Evolutionary conservation across 352 stramenopile species (phyloP).

Genomic region (Pythium coloratum): DNA sequence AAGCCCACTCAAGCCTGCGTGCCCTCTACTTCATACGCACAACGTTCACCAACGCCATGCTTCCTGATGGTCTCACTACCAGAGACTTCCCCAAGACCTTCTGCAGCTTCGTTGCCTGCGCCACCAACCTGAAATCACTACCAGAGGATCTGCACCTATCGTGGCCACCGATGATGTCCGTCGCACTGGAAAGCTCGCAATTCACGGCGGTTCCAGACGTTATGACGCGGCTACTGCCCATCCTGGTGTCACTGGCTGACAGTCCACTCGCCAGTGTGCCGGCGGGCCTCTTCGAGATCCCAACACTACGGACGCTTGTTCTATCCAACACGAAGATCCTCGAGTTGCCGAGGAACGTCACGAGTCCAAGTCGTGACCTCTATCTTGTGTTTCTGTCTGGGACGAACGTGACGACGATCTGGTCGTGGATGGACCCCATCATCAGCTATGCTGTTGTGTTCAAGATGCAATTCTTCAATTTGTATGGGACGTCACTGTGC

Average conservation of each 20-base stretch:
- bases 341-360: slow-evolving; percentile 2
- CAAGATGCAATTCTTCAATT: neutral
- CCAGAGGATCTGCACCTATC: neutral
- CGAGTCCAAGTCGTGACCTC: neutral
- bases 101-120: neutral
- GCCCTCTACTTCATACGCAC: slow-evolving; percentile 11
- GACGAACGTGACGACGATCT: neutral
- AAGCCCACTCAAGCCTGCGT: too few species aligned
- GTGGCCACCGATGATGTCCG: slow-evolving; percentile 7
- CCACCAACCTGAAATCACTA: slow-evolving; percentile 2
- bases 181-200: neutral
- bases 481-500: too few species aligned
- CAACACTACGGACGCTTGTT: neutral
- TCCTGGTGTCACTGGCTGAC: too few species aligned
- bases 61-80: slow-evolving; percentile 1
- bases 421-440: slow-evolving; percentile 3
- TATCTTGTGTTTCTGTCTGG: neutral
- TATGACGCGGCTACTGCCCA: too few species aligned
- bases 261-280: neutral
- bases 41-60: neutral
- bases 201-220: neutral
- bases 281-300: slow-evolving; percentile 2
- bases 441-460: neutral
- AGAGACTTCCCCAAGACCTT: neutral
- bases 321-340: slow-evolving; percentile 2